phyloP scores from a whole-genome alignment of 1,284 basidiomycete species.

The Macrocystidia cucumis region DNA sequence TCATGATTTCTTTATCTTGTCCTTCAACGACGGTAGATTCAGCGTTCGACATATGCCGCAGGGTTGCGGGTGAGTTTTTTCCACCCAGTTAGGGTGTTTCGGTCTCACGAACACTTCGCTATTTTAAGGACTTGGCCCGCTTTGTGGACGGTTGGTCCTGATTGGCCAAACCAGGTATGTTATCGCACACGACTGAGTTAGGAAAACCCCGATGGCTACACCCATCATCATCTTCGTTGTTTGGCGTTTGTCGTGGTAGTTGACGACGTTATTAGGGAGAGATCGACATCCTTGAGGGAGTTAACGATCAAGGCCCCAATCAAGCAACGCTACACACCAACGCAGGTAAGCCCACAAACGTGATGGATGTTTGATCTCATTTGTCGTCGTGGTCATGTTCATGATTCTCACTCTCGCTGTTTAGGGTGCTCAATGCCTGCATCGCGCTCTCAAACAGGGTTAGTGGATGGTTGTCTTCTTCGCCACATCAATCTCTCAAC shows the following conservation, averaged over 20 bases:
- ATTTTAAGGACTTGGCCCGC: slow-evolving; percentile 42
- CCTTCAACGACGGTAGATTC: slow-evolving; percentile 27
- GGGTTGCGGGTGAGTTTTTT: slow-evolving; percentile 51
- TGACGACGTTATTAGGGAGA: slow-evolving; percentile 57
- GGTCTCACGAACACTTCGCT: slow-evolving; percentile 3
- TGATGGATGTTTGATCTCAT: neutral
- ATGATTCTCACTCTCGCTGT: neutral
- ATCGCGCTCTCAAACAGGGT: slow-evolving; percentile 43
- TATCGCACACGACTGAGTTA: too few species aligned
- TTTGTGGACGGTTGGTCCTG: slow-evolving; percentile 36
- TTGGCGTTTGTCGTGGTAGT: too few species aligned
- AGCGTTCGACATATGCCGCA: slow-evolving; percentile 49
- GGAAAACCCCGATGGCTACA: too few species aligned
- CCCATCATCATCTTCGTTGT: too few species aligned
- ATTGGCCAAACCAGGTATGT: slow-evolving; percentile 42
- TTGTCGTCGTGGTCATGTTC: neutral
- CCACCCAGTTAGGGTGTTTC: slow-evolving; percentile 3
- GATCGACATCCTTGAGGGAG: slow-evolving; percentile 65
- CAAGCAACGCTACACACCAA: slow-evolving; percentile 58
- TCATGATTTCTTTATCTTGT: too few species aligned
- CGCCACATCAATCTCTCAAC: neutral
- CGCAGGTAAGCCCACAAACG: slow-evolving; percentile 22
- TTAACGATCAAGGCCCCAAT: slow-evolving; percentile 51
- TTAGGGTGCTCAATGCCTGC: slow-evolving; percentile 55
- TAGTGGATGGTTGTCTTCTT: slow-evolving; percentile 12